Percentiles rank a stretch among this genome's conserved stretches.
These are phyloP conservation scores for Botrytis medusae DNA, from an alignment of 2,329 filamentous ascomycete genomes.

Conservation along the genomic window DNA sequence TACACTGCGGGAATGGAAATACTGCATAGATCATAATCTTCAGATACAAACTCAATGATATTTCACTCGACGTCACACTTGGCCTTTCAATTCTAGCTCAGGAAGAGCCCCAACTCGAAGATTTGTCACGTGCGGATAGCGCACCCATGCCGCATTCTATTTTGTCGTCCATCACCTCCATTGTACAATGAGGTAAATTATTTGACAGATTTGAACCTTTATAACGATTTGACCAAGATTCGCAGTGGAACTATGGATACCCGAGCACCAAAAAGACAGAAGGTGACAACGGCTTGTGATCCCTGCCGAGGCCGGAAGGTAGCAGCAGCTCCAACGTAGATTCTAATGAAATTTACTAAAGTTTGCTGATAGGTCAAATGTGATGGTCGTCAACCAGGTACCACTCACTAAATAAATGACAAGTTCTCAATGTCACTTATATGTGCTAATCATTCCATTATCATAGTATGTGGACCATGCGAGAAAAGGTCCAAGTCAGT, in stretches of 20 bases:
- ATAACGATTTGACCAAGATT: not conserved
- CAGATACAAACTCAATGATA: not conserved
- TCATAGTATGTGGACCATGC: not conserved
- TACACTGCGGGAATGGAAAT: not conserved
- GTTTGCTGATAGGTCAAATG: not conserved
- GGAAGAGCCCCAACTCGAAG: not conserved
- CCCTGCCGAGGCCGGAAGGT: not conserved
- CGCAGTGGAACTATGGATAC: not conserved
- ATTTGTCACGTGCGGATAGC: not conserved
- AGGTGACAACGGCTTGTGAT: not conserved
- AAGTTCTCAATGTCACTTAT: not conserved
- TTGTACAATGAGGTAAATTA: not conserved
- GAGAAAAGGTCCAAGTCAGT: not conserved
- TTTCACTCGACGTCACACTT: not conserved
- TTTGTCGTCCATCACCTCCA: not conserved
- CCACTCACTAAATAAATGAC: not conserved
- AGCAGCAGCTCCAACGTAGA: not conserved
- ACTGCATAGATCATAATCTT: not conserved
- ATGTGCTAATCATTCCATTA: not conserved
- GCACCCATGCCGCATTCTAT: not conserved
- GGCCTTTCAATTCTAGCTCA: not conserved
- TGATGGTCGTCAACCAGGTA: not conserved
- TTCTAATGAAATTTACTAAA: not conserved
- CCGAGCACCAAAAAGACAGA: not conserved
- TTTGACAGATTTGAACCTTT: not conserved